These are phyloP conservation scores for Pseudonitzschia delicatissima DNA, from an alignment of 108 stramenopile genomes.

Conservation along the genomic window DNA sequence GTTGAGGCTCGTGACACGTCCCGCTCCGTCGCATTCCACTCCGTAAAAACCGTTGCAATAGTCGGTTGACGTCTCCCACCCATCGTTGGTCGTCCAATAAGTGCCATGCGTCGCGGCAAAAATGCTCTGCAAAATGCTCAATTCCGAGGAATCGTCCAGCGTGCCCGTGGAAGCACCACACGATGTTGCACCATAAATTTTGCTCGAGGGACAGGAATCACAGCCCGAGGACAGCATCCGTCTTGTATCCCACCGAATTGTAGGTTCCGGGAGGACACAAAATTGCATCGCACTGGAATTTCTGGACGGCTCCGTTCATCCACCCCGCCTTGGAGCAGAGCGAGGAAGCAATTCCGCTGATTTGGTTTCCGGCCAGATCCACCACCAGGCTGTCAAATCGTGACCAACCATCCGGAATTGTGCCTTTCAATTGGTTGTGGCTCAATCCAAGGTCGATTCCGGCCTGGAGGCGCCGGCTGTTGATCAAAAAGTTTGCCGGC, in stretches of 20 bases:
- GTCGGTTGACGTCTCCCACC: slow-evolving; percentile 38
- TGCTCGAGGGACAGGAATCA: slow-evolving; percentile 22
- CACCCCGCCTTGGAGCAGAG: slow-evolving; percentile 40
- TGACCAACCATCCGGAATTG: slow-evolving; percentile 40
- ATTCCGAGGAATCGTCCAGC: slow-evolving; percentile 33
- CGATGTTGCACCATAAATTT: slow-evolving; percentile 36
- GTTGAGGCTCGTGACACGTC: slow-evolving; percentile 38
- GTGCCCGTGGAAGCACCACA: slow-evolving; percentile 30
- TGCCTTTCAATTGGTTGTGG: slow-evolving; percentile 39
- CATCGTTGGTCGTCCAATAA: slow-evolving; percentile 18
- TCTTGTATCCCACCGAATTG: slow-evolving; percentile 50
- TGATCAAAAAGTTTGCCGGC: slow-evolving; percentile 39
- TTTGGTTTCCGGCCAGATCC: slow-evolving; percentile 41
- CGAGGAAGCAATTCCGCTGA: slow-evolving; percentile 27
- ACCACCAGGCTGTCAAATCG: slow-evolving; percentile 39
- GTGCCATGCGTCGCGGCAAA: slow-evolving; percentile 26
- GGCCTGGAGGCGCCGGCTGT: slow-evolving; percentile 19
- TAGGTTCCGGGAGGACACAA: slow-evolving; percentile 68
- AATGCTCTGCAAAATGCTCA: slow-evolving; percentile 48
- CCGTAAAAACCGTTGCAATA: slow-evolving; percentile 34
- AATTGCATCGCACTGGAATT: slow-evolving; percentile 71
- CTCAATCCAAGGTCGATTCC: slow-evolving; percentile 35
- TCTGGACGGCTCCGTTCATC: slow-evolving; percentile 53
- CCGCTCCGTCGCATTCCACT: slow-evolving; percentile 30
- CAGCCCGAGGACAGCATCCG: slow-evolving; percentile 18